These are phyloP conservation scores for Raphanus hybrid DNA, from an alignment of 441 rosid species.

Conservation along the genomic window DNA sequence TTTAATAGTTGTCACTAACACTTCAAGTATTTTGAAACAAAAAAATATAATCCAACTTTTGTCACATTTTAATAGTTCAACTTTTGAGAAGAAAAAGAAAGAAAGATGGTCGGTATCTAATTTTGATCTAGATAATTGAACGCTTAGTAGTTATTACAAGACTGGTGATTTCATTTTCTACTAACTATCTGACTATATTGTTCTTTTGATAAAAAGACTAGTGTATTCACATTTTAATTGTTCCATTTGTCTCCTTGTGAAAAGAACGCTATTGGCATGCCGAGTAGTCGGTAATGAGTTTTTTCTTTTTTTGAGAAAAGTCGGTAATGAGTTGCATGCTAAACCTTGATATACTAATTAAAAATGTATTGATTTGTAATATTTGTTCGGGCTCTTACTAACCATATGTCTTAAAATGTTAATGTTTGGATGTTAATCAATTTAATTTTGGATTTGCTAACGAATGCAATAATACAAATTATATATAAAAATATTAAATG, in stretches of 20 bases:
- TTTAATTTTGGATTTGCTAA: too few species aligned
- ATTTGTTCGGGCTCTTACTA: too few species aligned
- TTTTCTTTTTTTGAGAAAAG: neutral
- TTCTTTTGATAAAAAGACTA: slow-evolving; percentile 6
- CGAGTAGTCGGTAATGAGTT: neutral
- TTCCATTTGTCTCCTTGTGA: slow-evolving; percentile 30
- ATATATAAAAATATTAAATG: neutral
- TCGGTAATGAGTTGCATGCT: slow-evolving; percentile 29
- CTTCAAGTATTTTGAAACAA: too few species aligned
- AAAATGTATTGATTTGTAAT: too few species aligned
- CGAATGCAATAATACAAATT: too few species aligned
- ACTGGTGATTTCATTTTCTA: slow-evolving; percentile 36
- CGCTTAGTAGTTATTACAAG: slow-evolving; percentile 11
- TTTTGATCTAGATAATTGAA: slow-evolving; percentile 23
- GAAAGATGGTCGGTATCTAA: slow-evolving; percentile 40
- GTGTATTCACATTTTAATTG: slow-evolving; percentile 2
- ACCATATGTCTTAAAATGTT: neutral
- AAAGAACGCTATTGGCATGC: slow-evolving; percentile 18
- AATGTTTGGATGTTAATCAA: too few species aligned
- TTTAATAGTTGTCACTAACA: too few species aligned
- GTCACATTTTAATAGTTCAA: neutral
- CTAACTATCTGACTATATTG: slow-evolving; percentile 32
- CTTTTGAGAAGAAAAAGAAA: slow-evolving; percentile 5
- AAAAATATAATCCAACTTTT: too few species aligned
- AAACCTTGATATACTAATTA: slow-evolving; percentile 12